Evolutionary conservation across 768 basidiomycete genomes (phyloP).

Genomic region (Leucosporidium creatinivorum): DNA sequence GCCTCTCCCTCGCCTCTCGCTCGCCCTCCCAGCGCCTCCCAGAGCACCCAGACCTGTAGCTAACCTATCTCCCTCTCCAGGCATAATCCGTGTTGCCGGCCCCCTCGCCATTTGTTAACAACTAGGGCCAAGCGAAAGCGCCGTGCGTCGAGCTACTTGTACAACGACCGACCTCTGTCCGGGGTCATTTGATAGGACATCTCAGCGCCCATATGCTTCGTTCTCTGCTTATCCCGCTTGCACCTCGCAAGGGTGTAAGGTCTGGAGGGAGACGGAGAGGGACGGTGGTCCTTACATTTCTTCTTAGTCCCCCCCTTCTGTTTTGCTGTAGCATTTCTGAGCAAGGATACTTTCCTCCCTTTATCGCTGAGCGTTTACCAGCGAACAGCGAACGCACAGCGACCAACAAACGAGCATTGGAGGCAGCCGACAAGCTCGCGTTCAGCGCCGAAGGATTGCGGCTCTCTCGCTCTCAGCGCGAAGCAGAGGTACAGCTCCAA

Average conservation of each 20-base stretch:
- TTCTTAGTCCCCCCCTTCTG: neutral
- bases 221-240: neutral
- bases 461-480: too few species aligned
- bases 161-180: neutral
- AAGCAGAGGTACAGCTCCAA: too few species aligned
- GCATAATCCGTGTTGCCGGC: conserved; percentile 4
- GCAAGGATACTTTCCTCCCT: too few species aligned
- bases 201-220: neutral
- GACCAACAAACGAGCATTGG: too few species aligned
- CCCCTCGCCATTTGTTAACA: neutral
- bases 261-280: neutral
- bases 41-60: neutral
- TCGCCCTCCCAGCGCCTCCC: too few species aligned
- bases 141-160: neutral
- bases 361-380: too few species aligned
- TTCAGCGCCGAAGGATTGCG: too few species aligned
- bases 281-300: conserved; percentile 1
- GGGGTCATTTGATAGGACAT: neutral
- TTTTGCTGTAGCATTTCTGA: neutral
- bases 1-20: too few species aligned
- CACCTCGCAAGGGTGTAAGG: neutral
- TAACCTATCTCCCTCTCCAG: neutral
- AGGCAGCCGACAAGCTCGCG: too few species aligned
- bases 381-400: too few species aligned
- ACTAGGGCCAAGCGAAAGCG: neutral